Evolutionary conservation across 108 stramenopile species (phyloP).

Genomic region (Ochromonas danica): DNA sequence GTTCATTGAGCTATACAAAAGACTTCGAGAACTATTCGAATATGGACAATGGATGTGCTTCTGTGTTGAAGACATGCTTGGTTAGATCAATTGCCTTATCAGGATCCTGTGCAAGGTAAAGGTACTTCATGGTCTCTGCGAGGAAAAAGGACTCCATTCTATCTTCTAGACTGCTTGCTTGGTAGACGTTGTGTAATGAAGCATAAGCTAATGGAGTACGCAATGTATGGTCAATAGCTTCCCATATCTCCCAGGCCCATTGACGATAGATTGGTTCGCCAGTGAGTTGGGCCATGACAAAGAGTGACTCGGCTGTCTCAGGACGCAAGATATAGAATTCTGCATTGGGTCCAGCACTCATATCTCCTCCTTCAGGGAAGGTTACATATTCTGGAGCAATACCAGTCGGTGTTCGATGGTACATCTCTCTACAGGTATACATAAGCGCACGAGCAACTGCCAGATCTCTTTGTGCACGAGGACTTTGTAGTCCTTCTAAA

Average conservation of each 20-base stretch:
- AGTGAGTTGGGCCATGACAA: conserved; percentile 65
- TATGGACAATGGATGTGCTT: conserved; percentile 82
- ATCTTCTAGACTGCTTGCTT: conserved; percentile 53
- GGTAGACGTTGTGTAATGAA: conserved; percentile 62
- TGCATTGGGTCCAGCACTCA: conserved; percentile 60
- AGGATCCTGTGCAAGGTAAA: conserved; percentile 86
- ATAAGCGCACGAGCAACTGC: conserved; percentile 67
- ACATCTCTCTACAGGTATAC: conserved; percentile 92
- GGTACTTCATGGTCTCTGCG: conserved; percentile 93
- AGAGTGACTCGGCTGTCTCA: conserved; percentile 76
- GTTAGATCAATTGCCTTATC: conserved; percentile 66
- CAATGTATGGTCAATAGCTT: conserved; percentile 84
- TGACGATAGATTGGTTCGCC: conserved; percentile 91
- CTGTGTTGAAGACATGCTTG: conserved; percentile 89
- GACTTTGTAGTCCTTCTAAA: not conserved
- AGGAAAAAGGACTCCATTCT: conserved; percentile 92
- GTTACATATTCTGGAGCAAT: conserved; percentile 78
- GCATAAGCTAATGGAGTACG: conserved; percentile 74
- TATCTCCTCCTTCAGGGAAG: conserved; percentile 55
- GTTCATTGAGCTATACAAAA: not conserved
- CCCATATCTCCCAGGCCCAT: conserved; percentile 93
- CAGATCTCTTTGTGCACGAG: conserved; percentile 30
- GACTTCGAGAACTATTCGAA: conserved; percentile 38
- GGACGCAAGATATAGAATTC: conserved; percentile 82
- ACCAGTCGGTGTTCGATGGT: conserved; percentile 75